phyloP scores from a whole-genome alignment of 225 moss, liverwort and hornwort species.

The Straminergon stramineum region DNA sequence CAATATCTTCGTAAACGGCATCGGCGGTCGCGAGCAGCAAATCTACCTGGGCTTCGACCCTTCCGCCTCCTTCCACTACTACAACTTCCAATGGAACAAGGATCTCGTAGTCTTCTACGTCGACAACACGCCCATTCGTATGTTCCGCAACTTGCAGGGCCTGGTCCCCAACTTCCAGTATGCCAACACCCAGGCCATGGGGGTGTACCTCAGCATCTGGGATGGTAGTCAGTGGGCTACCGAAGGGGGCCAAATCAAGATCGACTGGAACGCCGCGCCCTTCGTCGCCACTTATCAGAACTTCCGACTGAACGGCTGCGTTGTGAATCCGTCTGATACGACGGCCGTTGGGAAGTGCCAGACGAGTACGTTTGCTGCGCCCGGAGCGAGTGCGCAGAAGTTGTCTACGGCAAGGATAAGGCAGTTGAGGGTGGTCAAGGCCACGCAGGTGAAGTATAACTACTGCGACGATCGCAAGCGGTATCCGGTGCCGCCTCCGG shows the following conservation, averaged over 20 bases:
- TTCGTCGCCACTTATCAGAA: slow-evolving; percentile 44
- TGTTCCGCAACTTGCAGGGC: slow-evolving; percentile 45
- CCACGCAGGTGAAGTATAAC: slow-evolving; percentile 46
- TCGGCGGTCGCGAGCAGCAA: slow-evolving; percentile 36
- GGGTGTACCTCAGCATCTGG: slow-evolving; percentile 52
- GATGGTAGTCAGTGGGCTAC: slow-evolving; percentile 72
- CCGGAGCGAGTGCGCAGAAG: slow-evolving; percentile 11
- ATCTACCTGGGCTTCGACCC: slow-evolving; percentile 35
- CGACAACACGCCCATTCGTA: slow-evolving; percentile 53
- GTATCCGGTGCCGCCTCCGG: slow-evolving; percentile 7
- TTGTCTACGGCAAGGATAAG: slow-evolving; percentile 5
- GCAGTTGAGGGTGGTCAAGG: slow-evolving; percentile 43
- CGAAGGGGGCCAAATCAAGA: slow-evolving; percentile 46
- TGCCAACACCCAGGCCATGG: slow-evolving; percentile 46
- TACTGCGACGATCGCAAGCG: slow-evolving; percentile 48
- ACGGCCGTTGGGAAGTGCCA: not conserved
- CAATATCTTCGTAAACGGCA: slow-evolving; percentile 29
- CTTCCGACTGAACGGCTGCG: slow-evolving; percentile 22
- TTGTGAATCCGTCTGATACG: not conserved
- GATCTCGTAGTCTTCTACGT: slow-evolving; percentile 45
- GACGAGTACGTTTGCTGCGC: slow-evolving; percentile 24
- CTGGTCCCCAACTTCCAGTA: slow-evolving; percentile 11
- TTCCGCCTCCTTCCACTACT: slow-evolving; percentile 18
- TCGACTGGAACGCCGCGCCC: slow-evolving; percentile 54
- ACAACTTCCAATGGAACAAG: slow-evolving; percentile 35